Evolutionary conservation across 1,284 basidiomycete species (phyloP), one percentile per base, ranked within the genome.

Genomic region (Ceratobasidium sp.): DNA sequence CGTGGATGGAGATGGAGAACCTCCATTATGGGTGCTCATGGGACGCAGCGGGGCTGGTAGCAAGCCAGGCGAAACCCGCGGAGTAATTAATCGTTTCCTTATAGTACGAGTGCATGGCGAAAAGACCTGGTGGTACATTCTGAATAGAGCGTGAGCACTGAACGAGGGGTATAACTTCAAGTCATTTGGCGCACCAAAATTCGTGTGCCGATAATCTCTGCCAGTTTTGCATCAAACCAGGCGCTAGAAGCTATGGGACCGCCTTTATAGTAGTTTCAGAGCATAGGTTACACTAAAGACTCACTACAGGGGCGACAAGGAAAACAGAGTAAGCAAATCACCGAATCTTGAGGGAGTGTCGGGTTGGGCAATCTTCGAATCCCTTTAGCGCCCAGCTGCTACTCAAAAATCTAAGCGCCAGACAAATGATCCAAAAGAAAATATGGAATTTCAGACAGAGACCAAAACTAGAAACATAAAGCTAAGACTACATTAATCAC

Each of bases 401-500:
- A 42, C 39, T 63, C n/a, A 20, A 23, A 63, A 45, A 61, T 42
- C n/a, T 23, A 61, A 61, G 35, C 61, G 61, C 61, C 61, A 39
- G 23, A 6, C 51, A 63, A 20, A 3, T 35, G 54, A 39, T 26
- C 26, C 11, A 33, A 45, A 37, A 37, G 42, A 49, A 47, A 73
- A n/a, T 5, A 58, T 45, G 37, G 39, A 20, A 61, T 63, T 63
- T 39, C 61, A 45, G 45, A 73, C 47, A 45, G 63, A 60, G 42
- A 42, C 35, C 51, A 28, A 51, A 51, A 53, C 37, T 35, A 60
- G n/a, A 37, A 47, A 10, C 56, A 51, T 51, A 63, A 11, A 54
- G 58, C 69, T 73, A 73, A 13, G 45, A 73, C 69, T 73, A 73
- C 69, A 73, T 60, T 63, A 73, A 58, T 58, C 26, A 31, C 26